phyloP scores from a whole-genome alignment of 148 eudicot genomes.

The Vaccinium myrtillus region DNA sequence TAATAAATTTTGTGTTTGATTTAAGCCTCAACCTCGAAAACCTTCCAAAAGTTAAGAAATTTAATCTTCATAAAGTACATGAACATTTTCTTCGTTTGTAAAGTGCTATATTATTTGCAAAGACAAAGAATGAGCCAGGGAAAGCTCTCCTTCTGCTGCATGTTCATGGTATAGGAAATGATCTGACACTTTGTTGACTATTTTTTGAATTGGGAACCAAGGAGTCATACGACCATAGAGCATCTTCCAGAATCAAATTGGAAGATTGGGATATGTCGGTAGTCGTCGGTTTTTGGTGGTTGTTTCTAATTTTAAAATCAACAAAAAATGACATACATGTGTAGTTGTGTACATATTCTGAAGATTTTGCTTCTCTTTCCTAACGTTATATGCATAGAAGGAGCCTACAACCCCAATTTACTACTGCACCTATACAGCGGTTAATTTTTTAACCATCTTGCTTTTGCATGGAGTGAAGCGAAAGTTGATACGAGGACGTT shows the following conservation, averaged over 20 bases:
- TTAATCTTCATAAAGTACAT: background rate
- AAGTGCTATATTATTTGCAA: background rate
- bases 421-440: too few species aligned
- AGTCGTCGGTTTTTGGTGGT: background rate
- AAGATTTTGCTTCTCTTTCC: background rate
- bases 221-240: too few species aligned
- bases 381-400: background rate
- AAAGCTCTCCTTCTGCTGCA: background rate
- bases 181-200: background rate
- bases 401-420: background rate
- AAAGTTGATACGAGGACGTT: too few species aligned
- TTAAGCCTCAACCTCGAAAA: background rate
- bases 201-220: background rate
- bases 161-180: background rate
- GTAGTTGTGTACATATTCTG: background rate
- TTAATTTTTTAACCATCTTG: too few species aligned
- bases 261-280: too few species aligned
- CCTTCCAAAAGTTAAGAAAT: background rate
- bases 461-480: too few species aligned
- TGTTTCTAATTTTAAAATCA: background rate
- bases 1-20: background rate
- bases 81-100: background rate
- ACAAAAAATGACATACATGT: background rate
- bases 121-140: background rate
- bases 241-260: too few species aligned